Percentiles rank a stretch among this genome's conserved stretches.
Evolutionary conservation across 805 yeast genomes (phyloP).

Genomic region (Candida pini): DNA sequence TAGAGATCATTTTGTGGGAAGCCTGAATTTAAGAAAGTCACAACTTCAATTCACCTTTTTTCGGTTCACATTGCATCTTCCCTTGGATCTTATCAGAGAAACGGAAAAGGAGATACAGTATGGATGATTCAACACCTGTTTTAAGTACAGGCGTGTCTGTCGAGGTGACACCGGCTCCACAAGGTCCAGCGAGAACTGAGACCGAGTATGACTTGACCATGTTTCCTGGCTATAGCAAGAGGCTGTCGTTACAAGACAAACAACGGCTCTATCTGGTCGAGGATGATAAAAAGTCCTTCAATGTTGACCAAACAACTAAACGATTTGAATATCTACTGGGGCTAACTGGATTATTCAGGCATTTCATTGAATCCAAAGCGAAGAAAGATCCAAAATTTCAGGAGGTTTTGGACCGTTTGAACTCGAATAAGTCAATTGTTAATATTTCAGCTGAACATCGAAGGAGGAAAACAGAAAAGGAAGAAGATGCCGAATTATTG

Average conservation of each 20-base stretch:
- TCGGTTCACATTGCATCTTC: no score
- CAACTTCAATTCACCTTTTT: no score
- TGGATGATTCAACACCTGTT: constrained; percentile 3
- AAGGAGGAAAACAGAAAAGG: constrained; percentile 68
- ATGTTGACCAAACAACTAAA: constrained; percentile 55
- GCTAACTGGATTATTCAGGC: constrained; percentile 59
- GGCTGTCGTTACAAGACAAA: constrained; percentile 8
- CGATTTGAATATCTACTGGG: constrained; percentile 64
- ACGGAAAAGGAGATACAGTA: no score
- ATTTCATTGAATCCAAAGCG: constrained; percentile 63
- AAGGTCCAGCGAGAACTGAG: background rate
- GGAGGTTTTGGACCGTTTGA: constrained; percentile 41
- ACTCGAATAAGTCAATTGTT: constrained; percentile 6
- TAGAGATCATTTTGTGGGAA: no score
- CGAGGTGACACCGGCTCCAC: constrained; percentile 7
- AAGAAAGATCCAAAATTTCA: constrained; percentile 52
- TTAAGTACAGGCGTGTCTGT: constrained; percentile 12
- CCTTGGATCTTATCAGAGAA: no score
- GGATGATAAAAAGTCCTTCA: constrained; percentile 32
- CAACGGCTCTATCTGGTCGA: constrained; percentile 28
- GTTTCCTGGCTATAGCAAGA: constrained; percentile 9
- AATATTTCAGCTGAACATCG: constrained; percentile 31
- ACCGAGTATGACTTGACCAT: constrained; percentile 8
- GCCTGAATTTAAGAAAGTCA: no score
- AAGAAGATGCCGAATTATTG: constrained; percentile 73